These are phyloP conservation scores for Aspergillus floridensis DNA, from an alignment of 2,329 filamentous ascomycete species.

Conservation along the genomic window DNA sequence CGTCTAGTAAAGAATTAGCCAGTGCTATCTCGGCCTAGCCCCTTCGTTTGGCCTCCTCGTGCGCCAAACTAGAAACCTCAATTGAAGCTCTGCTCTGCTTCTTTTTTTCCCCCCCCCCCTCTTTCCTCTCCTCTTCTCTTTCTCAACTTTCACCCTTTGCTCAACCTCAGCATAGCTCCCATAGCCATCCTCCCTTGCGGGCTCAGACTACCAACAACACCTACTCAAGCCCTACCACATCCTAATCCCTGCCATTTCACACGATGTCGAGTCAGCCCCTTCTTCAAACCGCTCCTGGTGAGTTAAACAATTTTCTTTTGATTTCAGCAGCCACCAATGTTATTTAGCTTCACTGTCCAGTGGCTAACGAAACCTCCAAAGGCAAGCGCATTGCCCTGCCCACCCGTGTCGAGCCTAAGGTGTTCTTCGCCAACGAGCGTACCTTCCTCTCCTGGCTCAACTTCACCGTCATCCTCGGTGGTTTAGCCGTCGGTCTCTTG, in stretches of 20 bases:
- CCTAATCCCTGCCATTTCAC: not conserved
- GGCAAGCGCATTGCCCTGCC: conserved; percentile 98
- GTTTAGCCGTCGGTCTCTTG: conserved; percentile 91
- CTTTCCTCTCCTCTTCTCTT: not conserved
- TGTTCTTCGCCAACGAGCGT: conserved; percentile 99
- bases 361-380: conserved; percentile 37
- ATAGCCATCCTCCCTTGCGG: not conserved
- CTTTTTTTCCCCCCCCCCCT: not conserved
- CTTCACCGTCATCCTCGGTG: conserved; percentile 97
- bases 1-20: not conserved
- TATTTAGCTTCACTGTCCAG: not conserved
- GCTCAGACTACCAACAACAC: not conserved
- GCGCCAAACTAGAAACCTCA: not conserved
- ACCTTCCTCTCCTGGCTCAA: conserved; percentile 99
- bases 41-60: not conserved
- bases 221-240: not conserved
- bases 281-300: conserved; percentile 89
- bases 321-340: not conserved
- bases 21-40: not conserved
- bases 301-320: conserved; percentile 23
- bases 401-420: conserved; percentile 96
- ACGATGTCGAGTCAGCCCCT: conserved; percentile 94
- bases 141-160: not conserved
- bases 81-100: not conserved
- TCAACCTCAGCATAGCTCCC: not conserved